These are phyloP conservation scores for Cladosporium halotolerans DNA, from an alignment of 2,329 filamentous ascomycete genomes.

Conservation along the genomic window DNA sequence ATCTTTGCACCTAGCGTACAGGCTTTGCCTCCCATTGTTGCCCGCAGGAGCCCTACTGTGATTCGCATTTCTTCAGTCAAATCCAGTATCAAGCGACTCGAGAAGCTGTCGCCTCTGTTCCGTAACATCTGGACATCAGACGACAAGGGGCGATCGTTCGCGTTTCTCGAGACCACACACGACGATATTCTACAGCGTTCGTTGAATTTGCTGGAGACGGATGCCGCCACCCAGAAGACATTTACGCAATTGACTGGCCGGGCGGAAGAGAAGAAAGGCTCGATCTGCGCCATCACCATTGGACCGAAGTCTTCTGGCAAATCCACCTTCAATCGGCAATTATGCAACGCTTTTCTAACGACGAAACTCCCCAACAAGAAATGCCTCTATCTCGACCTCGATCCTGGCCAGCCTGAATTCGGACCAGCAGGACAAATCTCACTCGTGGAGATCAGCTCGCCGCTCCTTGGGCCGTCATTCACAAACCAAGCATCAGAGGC, in stretches of 20 bases:
- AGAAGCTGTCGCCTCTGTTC: slow-evolving; percentile 60
- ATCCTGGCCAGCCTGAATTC: slow-evolving; percentile 73
- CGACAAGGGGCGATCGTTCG: slow-evolving; percentile 27
- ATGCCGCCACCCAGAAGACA: slow-evolving; percentile 20
- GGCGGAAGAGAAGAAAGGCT: slow-evolving; percentile 25
- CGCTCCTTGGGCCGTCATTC: slow-evolving; percentile 63
- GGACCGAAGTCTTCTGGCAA: slow-evolving; percentile 70
- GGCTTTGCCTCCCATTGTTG: slow-evolving; percentile 61
- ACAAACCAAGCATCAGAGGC: slow-evolving; percentile 46
- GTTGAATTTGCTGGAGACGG: slow-evolving; percentile 26
- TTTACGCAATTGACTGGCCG: slow-evolving; percentile 41
- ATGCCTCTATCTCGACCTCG: slow-evolving; percentile 61
- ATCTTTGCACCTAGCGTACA: slow-evolving; percentile 64
- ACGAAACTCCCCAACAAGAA: slow-evolving; percentile 25
- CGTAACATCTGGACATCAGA: slow-evolving; percentile 58
- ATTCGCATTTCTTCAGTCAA: slow-evolving; percentile 50
- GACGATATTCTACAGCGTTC: slow-evolving; percentile 19
- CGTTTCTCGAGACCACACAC: slow-evolving; percentile 24
- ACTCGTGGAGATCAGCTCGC: slow-evolving; percentile 53
- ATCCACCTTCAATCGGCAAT: slow-evolving; percentile 63
- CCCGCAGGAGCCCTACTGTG: slow-evolving; percentile 41
- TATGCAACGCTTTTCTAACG: slow-evolving; percentile 63
- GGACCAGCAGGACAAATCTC: slow-evolving; percentile 64
- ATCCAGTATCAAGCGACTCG: slow-evolving; percentile 48
- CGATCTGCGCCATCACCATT: slow-evolving; percentile 50